Conservation (phyloP, 1,284 basidiomycete genomes). For the Fistulinella cinereoalba region DNA sequence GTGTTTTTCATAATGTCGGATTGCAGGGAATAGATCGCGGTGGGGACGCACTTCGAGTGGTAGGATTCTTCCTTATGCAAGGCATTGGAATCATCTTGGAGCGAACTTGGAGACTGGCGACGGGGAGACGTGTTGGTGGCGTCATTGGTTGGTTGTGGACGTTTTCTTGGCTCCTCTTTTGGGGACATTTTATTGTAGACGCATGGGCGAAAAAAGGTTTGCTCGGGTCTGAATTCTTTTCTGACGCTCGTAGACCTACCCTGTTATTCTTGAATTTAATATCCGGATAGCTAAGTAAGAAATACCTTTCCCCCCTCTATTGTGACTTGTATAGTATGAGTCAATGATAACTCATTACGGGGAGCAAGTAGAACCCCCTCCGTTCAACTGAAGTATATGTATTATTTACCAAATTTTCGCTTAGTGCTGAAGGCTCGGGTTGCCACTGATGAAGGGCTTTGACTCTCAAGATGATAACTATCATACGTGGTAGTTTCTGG, state of each 20-base stretch:
- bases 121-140: conserved; percentile 46
- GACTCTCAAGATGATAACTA: no score
- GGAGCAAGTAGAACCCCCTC: no score
- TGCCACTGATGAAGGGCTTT: no score
- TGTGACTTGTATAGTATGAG: no score
- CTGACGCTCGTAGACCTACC: conserved; percentile 23
- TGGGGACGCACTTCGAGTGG: conserved; percentile 42
- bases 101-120: conserved; percentile 39
- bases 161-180: conserved; percentile 42
- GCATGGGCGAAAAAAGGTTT: conserved; percentile 49
- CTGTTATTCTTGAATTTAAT: conserved; percentile 18
- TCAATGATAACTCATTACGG: no score
- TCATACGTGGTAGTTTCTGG: no score
- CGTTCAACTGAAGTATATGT: no score
- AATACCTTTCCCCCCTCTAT: no score
- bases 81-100: conserved; percentile 53
- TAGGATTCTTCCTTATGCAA: conserved; percentile 56
- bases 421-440: no score
- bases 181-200: conserved; percentile 48
- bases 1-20: conserved; percentile 53
- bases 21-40: conserved; percentile 59
- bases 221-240: conserved; percentile 11
- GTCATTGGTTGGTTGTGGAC: conserved; percentile 50
- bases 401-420: no score
- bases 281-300: no score